Evolutionary conservation across 1,284 basidiomycete species (phyloP).

Genomic region (Leccinum huronense): DNA sequence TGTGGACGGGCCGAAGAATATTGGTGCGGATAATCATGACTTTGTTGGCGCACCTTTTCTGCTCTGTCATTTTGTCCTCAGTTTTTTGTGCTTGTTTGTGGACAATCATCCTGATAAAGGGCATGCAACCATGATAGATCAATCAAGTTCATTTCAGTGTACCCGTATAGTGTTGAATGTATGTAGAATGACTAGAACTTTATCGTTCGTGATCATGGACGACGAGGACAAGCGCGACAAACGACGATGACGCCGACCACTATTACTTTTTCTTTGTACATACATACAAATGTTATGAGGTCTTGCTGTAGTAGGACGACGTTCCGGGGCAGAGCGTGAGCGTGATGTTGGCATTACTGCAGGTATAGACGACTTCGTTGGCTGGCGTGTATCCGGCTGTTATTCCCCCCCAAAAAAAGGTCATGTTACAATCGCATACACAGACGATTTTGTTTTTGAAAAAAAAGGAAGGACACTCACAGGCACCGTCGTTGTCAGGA

Average conservation of each 20-base stretch:
- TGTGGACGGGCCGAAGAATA: neutral
- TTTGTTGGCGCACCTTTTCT: neutral
- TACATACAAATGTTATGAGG: neutral
- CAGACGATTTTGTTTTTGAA: neutral
- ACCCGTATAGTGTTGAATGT: neutral
- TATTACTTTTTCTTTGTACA: neutral
- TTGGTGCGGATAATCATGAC: neutral
- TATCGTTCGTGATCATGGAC: neutral
- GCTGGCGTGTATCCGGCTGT: slow-evolving; percentile 19
- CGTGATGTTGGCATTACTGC: slow-evolving; percentile 21
- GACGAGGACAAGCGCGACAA: neutral
- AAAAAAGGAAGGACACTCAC: slow-evolving; percentile 1
- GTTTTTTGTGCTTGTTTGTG: neutral
- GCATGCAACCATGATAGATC: neutral
- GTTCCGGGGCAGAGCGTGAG: slow-evolving; percentile 27
- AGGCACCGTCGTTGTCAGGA: slow-evolving; percentile 28
- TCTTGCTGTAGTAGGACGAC: slow-evolving; percentile 18
- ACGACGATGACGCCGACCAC: neutral
- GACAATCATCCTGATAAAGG: neutral
- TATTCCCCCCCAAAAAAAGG: neutral
- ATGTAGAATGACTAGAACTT: neutral
- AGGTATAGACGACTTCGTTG: slow-evolving; percentile 25
- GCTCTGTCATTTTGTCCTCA: neutral
- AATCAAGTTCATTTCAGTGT: slow-evolving; percentile 3
- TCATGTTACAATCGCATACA: neutral